Conservation (phyloP, 1,284 basidiomycete species). For the Kalmanozyma brasiliensis region DNA sequence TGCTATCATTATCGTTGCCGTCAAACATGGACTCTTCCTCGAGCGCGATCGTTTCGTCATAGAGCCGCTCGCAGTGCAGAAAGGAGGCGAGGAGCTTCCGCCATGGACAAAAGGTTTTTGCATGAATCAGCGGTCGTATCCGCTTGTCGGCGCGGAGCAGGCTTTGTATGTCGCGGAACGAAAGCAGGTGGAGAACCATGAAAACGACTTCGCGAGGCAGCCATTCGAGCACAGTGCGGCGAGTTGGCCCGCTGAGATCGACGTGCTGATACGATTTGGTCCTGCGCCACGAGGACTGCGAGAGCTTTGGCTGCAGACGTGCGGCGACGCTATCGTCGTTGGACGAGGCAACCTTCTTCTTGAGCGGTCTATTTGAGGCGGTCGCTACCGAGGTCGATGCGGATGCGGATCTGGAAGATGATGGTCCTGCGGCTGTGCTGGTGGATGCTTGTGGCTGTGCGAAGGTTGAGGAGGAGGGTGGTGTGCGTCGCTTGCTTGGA, state of each 20-base stretch:
- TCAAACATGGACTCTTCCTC: slow-evolving; percentile 32
- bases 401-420: too few species aligned
- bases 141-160: slow-evolving; percentile 50
- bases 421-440: slow-evolving; percentile 2
- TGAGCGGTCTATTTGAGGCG: slow-evolving; percentile 12
- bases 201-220: slow-evolving; percentile 56
- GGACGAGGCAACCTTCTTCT: slow-evolving; percentile 28
- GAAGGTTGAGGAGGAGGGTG: slow-evolving; percentile 16
- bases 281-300: slow-evolving; percentile 35
- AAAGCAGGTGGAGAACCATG: slow-evolving; percentile 48
- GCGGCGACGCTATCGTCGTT: slow-evolving; percentile 37
- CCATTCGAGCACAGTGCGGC: slow-evolving; percentile 58
- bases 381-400: background rate
- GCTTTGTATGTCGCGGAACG: slow-evolving; percentile 44
- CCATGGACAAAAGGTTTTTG: slow-evolving; percentile 51
- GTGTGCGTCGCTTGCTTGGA: slow-evolving; percentile 32
- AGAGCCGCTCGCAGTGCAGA: slow-evolving; percentile 26
- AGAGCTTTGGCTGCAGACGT: slow-evolving; percentile 42
- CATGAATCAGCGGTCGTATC: slow-evolving; percentile 48
- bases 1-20: slow-evolving; percentile 4
- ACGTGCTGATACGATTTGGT: slow-evolving; percentile 43
- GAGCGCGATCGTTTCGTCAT: slow-evolving; percentile 37
- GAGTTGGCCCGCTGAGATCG: slow-evolving; percentile 34
- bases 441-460: slow-evolving; percentile 19
- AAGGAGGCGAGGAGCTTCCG: slow-evolving; percentile 48